These are phyloP conservation scores for Ophiosphaerella narmari DNA, from an alignment of 2,329 filamentous ascomycete species.

Conservation along the genomic window DNA sequence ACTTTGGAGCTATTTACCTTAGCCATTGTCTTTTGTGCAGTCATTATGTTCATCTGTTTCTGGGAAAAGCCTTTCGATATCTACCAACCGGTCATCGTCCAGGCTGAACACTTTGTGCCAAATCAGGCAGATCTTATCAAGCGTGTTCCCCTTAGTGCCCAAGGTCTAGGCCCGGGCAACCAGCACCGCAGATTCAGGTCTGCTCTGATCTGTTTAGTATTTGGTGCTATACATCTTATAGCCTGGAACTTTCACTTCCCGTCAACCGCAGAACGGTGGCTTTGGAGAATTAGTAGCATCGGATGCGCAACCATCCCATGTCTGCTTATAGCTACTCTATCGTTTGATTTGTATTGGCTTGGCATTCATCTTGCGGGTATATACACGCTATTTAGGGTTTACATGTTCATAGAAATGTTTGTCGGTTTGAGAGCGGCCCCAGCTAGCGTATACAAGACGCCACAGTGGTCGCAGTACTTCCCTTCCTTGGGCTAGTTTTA, in stretches of 20 bases:
- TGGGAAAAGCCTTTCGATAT: slow-evolving; percentile 25
- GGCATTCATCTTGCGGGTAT: slow-evolving; percentile 5
- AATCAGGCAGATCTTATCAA: not conserved
- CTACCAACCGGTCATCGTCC: slow-evolving; percentile 3
- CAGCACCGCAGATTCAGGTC: too few relatives aligned
- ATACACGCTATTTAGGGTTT: slow-evolving; percentile 14
- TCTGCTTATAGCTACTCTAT: not conserved
- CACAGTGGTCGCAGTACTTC: slow-evolving; percentile 17
- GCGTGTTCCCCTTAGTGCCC: not conserved
- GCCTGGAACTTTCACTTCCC: slow-evolving; percentile 18
- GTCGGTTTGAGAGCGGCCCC: slow-evolving; percentile 10
- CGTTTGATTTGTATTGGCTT: not conserved
- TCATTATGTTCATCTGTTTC: slow-evolving; percentile 9
- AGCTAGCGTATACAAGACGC: slow-evolving; percentile 12
- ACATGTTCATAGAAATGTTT: slow-evolving; percentile 18
- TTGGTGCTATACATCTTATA: slow-evolving; percentile 6
- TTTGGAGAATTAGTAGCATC: slow-evolving; percentile 16
- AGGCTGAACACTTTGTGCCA: not conserved
- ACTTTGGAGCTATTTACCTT: slow-evolving; percentile 26
- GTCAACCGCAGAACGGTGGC: slow-evolving; percentile 4
- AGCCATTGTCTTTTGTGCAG: slow-evolving; percentile 15
- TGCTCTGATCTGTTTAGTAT: not conserved
- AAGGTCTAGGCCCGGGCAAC: too few relatives aligned
- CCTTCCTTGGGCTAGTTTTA: slow-evolving; percentile 11
- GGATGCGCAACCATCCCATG: not conserved